Conservation (phyloP, 106 monocot species). For the Dendrobium nobile region DNA sequence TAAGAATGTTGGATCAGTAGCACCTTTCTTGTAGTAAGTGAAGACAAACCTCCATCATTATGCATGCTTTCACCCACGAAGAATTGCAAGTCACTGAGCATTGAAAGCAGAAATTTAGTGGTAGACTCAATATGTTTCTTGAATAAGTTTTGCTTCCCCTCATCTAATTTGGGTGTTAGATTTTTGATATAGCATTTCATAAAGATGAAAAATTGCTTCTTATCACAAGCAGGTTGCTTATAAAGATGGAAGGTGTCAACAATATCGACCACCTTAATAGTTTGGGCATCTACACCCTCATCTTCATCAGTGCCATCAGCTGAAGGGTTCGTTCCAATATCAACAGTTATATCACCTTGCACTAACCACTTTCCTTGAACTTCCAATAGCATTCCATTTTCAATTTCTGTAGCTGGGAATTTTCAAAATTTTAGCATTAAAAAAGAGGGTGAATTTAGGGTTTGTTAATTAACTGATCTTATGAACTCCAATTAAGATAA, state of each 20-base stretch:
- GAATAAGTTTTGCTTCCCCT: constrained; percentile 45
- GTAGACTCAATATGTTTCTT: constrained; percentile 73
- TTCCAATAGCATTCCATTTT: no score
- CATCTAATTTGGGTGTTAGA: constrained; percentile 45
- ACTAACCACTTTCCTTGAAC: no score
- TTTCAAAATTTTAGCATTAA: no score
- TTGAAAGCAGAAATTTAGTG: constrained; percentile 68
- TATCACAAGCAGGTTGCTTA: constrained; percentile 85
- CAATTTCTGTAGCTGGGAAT: no score
- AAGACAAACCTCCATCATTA: constrained; percentile 46
- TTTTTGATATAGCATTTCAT: constrained; percentile 64
- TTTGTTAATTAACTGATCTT: no score
- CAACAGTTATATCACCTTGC: no score
- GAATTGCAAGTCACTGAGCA: constrained; percentile 82
- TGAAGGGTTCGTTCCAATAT: no score
- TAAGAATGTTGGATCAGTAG: constrained; percentile 64
- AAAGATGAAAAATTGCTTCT: constrained; percentile 67
- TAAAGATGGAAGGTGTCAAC: constrained; percentile 8
- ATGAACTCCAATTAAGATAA: no score
- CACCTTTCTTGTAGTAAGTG: constrained; percentile 66
- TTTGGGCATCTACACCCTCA: no score
- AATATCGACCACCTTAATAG: no score
- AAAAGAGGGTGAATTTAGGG: no score
- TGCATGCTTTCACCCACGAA: constrained; percentile 19
- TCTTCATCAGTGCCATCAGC: no score